Percentiles rank a stretch among this genome's conserved stretches.
These are phyloP conservation scores for Fusarium euwallaceae DNA, from an alignment of 2,329 filamentous ascomycete species.

Conservation along the genomic window DNA sequence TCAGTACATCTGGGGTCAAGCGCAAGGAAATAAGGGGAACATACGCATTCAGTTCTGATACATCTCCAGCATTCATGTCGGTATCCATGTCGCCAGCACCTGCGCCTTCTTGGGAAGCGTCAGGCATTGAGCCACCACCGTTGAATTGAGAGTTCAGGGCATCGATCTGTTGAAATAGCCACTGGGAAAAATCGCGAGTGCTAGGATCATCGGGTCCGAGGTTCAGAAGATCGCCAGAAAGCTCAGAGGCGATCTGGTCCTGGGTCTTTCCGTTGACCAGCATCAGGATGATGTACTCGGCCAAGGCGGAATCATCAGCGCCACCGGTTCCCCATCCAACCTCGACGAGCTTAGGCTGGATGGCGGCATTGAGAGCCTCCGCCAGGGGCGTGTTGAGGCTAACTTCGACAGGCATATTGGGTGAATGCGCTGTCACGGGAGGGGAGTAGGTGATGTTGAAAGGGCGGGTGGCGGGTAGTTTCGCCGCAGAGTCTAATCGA, in stretches of 20 bases:
- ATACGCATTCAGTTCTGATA: slow-evolving; percentile 70
- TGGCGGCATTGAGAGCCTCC: slow-evolving; percentile 82
- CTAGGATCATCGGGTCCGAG: slow-evolving; percentile 86
- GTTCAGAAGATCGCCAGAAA: slow-evolving; percentile 87
- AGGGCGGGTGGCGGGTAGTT: slow-evolving; percentile 37
- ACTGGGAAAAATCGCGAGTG: slow-evolving; percentile 86
- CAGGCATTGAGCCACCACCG: slow-evolving; percentile 55
- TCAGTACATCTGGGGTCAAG: slow-evolving; percentile 54
- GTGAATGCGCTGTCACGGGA: slow-evolving; percentile 19
- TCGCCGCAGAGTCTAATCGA: slow-evolving; percentile 36
- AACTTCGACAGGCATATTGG: slow-evolving; percentile 82
- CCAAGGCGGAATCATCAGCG: slow-evolving; percentile 82
- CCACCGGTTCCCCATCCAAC: slow-evolving; percentile 90
- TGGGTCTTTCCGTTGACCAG: slow-evolving; percentile 94
- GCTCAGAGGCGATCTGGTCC: slow-evolving; percentile 87
- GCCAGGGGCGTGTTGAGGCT: slow-evolving; percentile 85
- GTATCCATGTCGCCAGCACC: slow-evolving; percentile 69
- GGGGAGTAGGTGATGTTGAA: slow-evolving; percentile 17
- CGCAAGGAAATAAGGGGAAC: slow-evolving; percentile 47
- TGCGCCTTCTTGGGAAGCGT: slow-evolving; percentile 52
- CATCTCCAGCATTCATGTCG: slow-evolving; percentile 76
- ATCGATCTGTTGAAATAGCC: slow-evolving; percentile 93
- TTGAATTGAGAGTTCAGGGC: slow-evolving; percentile 74
- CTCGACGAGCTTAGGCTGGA: slow-evolving; percentile 92
- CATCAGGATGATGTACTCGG: slow-evolving; percentile 98